phyloP scores from a whole-genome alignment of 2,329 filamentous ascomycete species.

The Epichloe festucae region DNA sequence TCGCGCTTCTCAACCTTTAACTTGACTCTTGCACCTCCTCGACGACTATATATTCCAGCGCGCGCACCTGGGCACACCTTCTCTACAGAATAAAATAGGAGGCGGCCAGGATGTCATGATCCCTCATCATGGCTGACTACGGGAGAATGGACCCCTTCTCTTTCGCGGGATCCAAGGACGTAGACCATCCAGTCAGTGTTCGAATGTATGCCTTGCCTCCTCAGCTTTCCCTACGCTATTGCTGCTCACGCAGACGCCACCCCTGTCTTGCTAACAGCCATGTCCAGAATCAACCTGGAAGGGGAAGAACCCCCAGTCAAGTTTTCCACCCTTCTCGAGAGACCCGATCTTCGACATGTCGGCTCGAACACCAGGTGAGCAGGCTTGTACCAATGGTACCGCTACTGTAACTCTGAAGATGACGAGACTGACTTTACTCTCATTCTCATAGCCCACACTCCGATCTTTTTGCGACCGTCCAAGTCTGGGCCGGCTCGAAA shows the following conservation, averaged over 20 bases:
- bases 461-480: constrained; percentile 84
- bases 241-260: background rate
- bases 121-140: constrained; percentile 22
- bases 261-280: constrained; percentile 10
- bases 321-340: constrained; percentile 59
- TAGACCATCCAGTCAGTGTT: constrained; percentile 59
- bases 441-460: constrained; percentile 49
- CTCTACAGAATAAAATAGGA: background rate
- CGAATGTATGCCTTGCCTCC: constrained; percentile 38
- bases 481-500: constrained; percentile 93
- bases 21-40: background rate
- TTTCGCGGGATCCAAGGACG: constrained; percentile 77
- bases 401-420: background rate
- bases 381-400: constrained; percentile 6
- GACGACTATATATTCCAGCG: background rate
- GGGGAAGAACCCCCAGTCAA: constrained; percentile 30
- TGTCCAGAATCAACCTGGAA: constrained; percentile 32
- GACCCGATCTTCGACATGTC: constrained; percentile 71
- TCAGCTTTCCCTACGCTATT: background rate
- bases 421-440: constrained; percentile 13
- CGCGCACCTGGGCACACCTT: background rate
- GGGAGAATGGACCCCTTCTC: constrained; percentile 82
- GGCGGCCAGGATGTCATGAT: constrained; percentile 16
- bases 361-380: constrained; percentile 68
- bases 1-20: background rate